Evolutionary conservation across 2,329 filamentous ascomycete species (phyloP).

Genomic region (Cladorrhinum sp.): DNA sequence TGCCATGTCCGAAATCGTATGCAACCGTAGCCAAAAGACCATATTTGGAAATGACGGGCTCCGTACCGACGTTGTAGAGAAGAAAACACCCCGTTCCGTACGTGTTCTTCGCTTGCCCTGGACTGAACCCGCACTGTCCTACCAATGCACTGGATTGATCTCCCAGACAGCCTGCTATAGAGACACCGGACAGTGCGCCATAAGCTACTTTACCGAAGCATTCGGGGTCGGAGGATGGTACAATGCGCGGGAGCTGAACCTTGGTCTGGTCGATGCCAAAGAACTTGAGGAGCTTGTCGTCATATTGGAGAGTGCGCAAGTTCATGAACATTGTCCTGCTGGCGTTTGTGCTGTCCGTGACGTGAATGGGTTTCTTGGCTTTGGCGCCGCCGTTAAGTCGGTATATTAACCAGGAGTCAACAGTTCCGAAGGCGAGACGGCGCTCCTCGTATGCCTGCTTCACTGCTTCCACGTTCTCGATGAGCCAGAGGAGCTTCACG

Average conservation of each 20-base stretch:
- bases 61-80: conserved; percentile 80
- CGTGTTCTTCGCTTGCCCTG: conserved; percentile 84
- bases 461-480: conserved; percentile 68
- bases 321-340: conserved; percentile 96
- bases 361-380: conserved; percentile 59
- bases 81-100: conserved; percentile 90
- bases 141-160: conserved; percentile 86
- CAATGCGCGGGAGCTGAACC: conserved; percentile 75
- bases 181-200: conserved; percentile 65
- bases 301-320: conserved; percentile 74
- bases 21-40: conserved; percentile 84
- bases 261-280: conserved; percentile 70
- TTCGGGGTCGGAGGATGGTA: conserved; percentile 71
- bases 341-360: conserved; percentile 85
- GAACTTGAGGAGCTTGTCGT: conserved; percentile 71
- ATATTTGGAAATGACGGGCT: conserved; percentile 80
- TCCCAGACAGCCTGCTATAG: conserved; percentile 79
- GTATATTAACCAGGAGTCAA: conserved; percentile 86
- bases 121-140: conserved; percentile 78
- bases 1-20: conserved; percentile 68
- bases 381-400: conserved; percentile 72
- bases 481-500: conserved; percentile 80
- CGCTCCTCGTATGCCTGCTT: conserved; percentile 72
- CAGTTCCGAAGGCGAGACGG: conserved; percentile 77
- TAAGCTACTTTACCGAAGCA: conserved; percentile 66